Evolutionary conservation across 2,329 filamentous ascomycete species (phyloP), one percentile per base, ranked within the genome.

Genomic region (Emmonsiellopsis sp.): DNA sequence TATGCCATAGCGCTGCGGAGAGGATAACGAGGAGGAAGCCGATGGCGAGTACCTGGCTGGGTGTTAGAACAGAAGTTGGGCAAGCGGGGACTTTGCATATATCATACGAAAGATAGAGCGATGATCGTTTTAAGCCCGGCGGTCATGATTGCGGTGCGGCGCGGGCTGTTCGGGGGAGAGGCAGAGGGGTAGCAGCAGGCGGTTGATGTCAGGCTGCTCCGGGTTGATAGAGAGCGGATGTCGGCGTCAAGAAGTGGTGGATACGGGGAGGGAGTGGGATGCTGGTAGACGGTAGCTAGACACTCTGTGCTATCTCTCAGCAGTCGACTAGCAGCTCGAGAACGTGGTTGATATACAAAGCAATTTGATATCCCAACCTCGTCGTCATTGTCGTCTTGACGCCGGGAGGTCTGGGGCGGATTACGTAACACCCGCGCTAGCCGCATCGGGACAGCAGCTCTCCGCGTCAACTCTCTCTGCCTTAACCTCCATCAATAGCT

Each of bases 81-180:
- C 8, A 13, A 52, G 49, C 9, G 3, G 40, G 21, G 21, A 27
- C 21, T 49, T 13, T 5, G 17, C 21, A 36, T 39, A 46, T 33
- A 17, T 62, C 82, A 53, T 81, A 88, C 93, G 75, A 98, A 98
- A 69, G 93, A 97, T 63, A 98, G 87, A 60, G 88, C 89, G 73
- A 98, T 98, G 74, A 98, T 98, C 62, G 93, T 98, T 77, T 96
- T 97, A 67, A 98, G 85, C 70, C 93, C 93, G 64, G 93, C 90
- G 77, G 88, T 82, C 75, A 75, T 79, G 63, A 60, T 63, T 65
- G 62, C 62, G 61, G 63, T 17, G 52, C 62, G 64, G 62, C 62
- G 61, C 64, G n/a, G 49, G 45, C 50, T 45, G 58, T 59, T 57
- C 53, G 46, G 48, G 49, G 52, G 51, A 42, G 55, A 56, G 55